phyloP scores from a whole-genome alignment of 2,329 filamentous ascomycete species.

The Fusarium pseudonygamai region DNA sequence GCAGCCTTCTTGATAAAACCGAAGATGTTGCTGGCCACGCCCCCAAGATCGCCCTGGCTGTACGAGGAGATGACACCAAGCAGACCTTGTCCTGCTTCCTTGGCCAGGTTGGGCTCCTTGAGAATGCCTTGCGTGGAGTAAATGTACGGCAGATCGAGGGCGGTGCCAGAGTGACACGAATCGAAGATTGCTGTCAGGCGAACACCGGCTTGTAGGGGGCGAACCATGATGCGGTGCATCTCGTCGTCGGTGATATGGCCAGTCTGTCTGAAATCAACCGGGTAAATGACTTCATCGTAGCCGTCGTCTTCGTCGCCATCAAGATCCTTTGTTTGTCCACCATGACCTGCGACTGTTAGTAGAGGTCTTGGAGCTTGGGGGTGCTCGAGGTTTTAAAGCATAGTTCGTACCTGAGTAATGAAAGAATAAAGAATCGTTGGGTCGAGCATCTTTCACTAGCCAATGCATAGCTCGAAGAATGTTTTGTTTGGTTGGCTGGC shows the following conservation, averaged over 20 bases:
- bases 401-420: conserved; percentile 83
- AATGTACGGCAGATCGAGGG: conserved; percentile 73
- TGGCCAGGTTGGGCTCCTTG: conserved; percentile 74
- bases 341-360: conserved; percentile 65
- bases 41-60: conserved; percentile 77
- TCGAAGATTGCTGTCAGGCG: conserved; percentile 71
- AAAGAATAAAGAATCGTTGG: conserved; percentile 96
- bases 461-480: conserved; percentile 97
- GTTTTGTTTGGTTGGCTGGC: conserved; percentile 94
- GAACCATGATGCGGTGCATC: conserved; percentile 79
- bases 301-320: conserved; percentile 85
- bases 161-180: conserved; percentile 74
- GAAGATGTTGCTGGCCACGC: conserved; percentile 82
- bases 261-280: conserved; percentile 81
- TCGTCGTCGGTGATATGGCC: conserved; percentile 87
- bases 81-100: conserved; percentile 72
- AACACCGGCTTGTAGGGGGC: conserved; percentile 64
- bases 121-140: conserved; percentile 75
- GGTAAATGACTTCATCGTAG: conserved; percentile 86
- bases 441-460: conserved; percentile 91
- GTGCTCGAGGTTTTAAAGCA: background rate
- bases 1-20: conserved; percentile 91
- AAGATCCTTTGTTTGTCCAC: conserved; percentile 81
- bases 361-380: background rate
- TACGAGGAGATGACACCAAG: conserved; percentile 68